Base-by-base conservation (phyloP, 139 green algal genomes). In the Zygnema circumcarinatum region DNA sequence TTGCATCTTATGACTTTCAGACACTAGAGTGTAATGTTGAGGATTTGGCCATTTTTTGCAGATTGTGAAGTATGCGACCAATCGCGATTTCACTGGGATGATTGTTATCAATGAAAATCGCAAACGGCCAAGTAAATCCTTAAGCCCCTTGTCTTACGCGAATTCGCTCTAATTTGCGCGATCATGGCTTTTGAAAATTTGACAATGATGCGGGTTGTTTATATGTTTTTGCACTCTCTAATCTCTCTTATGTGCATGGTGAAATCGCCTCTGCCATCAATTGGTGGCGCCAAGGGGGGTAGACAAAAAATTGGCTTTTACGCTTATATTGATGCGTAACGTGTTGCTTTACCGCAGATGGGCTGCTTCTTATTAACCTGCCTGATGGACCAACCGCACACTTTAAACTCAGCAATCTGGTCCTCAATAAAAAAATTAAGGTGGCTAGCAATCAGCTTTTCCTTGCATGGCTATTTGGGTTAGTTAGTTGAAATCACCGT, bases 41-140 rank as follows among this genome's bases (percentile, higher is more conserved):
- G n/a, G n/a, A n/a, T n/a, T n/a, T n/a, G n/a, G n/a, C n/a, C 38
- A 39, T 38, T 29, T 25, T 41, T 72, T 38, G 67, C 85, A 92
- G 88, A 92, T 92, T 36, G 39, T 84, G n/a, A 41, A 92, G 56
- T 92, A 92, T 67, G 88, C 88, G 21, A 86, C 78, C 3, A 75
- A 72, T 2, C 67, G 88, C 11, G 88, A 86, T 32, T 92, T 93
- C 89, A 93, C 90, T 0, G 67, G 25, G 21, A 31, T 93, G 22
- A 83, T 93, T 1, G 88, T 93, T 2, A 36, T 93, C 20, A 87
- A 93, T 36, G 90, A 93, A 39, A 92, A 93, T 78, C 81, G 47
- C 29, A 93, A 91, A 36, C 31, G 54, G 76, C 78, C 79, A 38
- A 90, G 84, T 89, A 38, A 35, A n/a, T n/a, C n/a, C n/a, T n/a